These are phyloP conservation scores for Breviolum minutum DNA, from an alignment of 73 alveolate species.

Conservation along the genomic window DNA sequence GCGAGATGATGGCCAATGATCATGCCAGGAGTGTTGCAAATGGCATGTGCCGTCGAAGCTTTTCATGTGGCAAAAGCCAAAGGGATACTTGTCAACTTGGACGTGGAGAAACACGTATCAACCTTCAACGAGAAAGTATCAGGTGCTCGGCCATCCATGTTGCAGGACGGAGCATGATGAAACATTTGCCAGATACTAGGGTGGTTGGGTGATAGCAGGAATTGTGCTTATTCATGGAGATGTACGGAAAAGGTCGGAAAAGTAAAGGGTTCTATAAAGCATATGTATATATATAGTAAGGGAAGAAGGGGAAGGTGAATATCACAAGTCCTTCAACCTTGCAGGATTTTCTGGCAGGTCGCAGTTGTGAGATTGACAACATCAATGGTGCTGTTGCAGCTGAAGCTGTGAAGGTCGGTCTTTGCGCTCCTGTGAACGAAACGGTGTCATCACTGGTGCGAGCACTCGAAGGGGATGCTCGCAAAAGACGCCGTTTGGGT, in stretches of 20 bases:
- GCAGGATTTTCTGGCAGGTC: conserved; percentile 15
- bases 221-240: neutral
- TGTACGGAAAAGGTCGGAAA: too few relatives aligned
- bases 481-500: too few relatives aligned
- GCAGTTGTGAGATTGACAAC: conserved; percentile 10
- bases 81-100: neutral
- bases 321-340: neutral
- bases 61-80: neutral
- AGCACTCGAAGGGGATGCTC: neutral
- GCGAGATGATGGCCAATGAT: conserved; percentile 37
- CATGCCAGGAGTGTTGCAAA: neutral
- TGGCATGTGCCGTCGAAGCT: conserved; percentile 15
- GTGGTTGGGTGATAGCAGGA: neutral
- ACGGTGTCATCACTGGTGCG: conserved; percentile 1
- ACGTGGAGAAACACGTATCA: neutral
- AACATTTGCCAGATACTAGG: too few relatives aligned
- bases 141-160: conserved; percentile 21
- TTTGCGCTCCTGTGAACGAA: conserved; percentile 1
- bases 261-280: too few relatives aligned
- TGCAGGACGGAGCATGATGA: neutral
- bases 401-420: conserved; percentile 7
- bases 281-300: neutral
- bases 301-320: neutral
- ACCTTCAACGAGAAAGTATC: neutral
- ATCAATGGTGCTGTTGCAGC: conserved; percentile 23